Percentiles rank a stretch among this genome's conserved stretches.
Conservation (phyloP, 495 filamentous ascomycete genomes). For the Barbatosphaeria neglecta region DNA sequence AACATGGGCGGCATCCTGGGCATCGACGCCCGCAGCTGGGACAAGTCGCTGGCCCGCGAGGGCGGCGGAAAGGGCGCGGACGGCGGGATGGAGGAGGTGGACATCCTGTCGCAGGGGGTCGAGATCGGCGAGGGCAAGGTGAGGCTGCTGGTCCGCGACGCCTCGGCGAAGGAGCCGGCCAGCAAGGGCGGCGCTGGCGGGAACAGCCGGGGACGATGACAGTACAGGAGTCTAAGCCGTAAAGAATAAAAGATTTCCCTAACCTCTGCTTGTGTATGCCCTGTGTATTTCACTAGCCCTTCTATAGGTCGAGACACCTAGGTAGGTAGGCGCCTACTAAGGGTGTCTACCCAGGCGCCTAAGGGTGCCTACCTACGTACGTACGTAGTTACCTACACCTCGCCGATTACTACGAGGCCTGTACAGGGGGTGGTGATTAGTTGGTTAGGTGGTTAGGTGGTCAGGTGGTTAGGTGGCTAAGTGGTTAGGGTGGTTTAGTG, state of each 20-base stretch:
- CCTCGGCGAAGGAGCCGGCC: slow-evolving; percentile 25
- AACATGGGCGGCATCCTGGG: slow-evolving; percentile 90
- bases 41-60: slow-evolving; percentile 50
- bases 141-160: slow-evolving; percentile 43
- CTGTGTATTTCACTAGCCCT: too few relatives aligned
- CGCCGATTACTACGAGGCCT: too few relatives aligned
- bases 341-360: too few relatives aligned
- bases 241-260: slow-evolving; percentile 1
- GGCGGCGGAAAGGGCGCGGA: slow-evolving; percentile 31
- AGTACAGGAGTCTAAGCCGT: neutral
- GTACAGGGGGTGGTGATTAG: too few relatives aligned
- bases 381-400: too few relatives aligned
- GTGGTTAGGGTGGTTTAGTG: too few relatives aligned
- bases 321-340: too few relatives aligned
- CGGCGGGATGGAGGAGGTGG: slow-evolving; percentile 43
- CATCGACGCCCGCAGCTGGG: slow-evolving; percentile 83
- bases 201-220: slow-evolving; percentile 20
- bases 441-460: too few relatives aligned
- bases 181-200: slow-evolving; percentile 36
- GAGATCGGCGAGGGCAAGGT: slow-evolving; percentile 51
- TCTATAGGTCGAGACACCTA: too few relatives aligned
- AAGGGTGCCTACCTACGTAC: too few relatives aligned
- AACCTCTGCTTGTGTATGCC: too few relatives aligned
- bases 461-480: too few relatives aligned
- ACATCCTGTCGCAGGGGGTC: slow-evolving; percentile 46